Conservation (phyloP, 148 eudicot genomes). For the Rhododendron ferrugineum region DNA sequence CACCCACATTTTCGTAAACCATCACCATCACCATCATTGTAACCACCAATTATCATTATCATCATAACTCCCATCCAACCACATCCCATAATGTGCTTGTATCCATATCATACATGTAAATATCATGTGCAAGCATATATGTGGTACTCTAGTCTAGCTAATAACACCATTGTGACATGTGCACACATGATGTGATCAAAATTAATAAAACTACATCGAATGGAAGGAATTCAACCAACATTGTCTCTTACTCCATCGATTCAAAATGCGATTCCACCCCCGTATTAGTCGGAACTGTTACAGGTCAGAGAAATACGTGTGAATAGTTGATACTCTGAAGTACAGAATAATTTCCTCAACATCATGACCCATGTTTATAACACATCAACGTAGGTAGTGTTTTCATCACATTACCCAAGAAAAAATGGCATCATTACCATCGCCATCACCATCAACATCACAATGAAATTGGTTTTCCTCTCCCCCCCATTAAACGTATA, state of each 20-base stretch:
- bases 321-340: background rate
- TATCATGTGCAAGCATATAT: background rate
- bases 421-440: conserved; percentile 29
- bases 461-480: background rate
- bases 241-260: background rate
- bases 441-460: conserved; percentile 16
- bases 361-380: conserved; percentile 32
- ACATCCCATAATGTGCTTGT: conserved; percentile 18
- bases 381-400: conserved; percentile 21
- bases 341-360: background rate
- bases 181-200: background rate
- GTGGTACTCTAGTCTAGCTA: background rate
- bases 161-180: background rate
- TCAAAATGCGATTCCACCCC: background rate
- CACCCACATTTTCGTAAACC: background rate
- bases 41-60: conserved; percentile 3
- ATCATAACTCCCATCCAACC: background rate
- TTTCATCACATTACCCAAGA: conserved; percentile 26
- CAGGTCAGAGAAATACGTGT: background rate
- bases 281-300: background rate
- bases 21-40: conserved; percentile 6
- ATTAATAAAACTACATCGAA: background rate
- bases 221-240: background rate
- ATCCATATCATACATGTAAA: conserved; percentile 25
- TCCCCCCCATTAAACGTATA: background rate